Base-by-base conservation (phyloP, 352 stramenopile species). In the Globisporangium perplexum region DNA sequence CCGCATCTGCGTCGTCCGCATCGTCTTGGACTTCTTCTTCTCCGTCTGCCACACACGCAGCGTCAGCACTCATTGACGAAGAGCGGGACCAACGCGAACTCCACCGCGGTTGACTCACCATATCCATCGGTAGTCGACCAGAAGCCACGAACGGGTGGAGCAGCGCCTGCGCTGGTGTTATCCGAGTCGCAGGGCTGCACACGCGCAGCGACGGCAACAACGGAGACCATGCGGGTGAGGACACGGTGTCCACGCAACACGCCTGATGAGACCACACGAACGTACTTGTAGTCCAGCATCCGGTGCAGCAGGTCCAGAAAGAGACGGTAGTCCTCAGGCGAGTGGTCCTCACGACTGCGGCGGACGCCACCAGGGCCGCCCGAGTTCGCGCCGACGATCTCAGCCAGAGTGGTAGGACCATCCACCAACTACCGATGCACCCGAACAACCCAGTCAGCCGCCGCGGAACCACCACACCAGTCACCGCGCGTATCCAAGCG, bases 281-380 rank as follows among this genome's bases (percentile, higher is more conserved):
- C 84, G 26, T 83, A 95, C 84, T 98, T 85, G 62, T 91, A 98
- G n/a, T 96, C 76, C 18, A 99, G 74, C 95, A 98, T 98, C 33
- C 81, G 71, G 59, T 91, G 73, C 12, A 99, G 69, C 12, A 99
- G 71, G 66, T 98, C 96, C 7, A 98, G 68, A 62, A 99, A 97
- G 3, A 89, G 64, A 15, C 77, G 68, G 65, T 98, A 98, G 53
- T 98, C 84, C 35, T 86, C 69, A 8, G 76, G 58, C 2, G 68
- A 77, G 52, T 98, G 93, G 55, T 80, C 65, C 6, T 86, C 64
- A 54, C 91, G 81, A 39, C 67, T 69, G 0, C 68, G 53, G 1
- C 71, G 62, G 17, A 73, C 54, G 1, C 75, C 68, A 12, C 67
- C 72, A 3, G 71, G 65, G 0, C 73, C 72, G 22, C 70, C 71